Percentiles rank a stretch among this genome's conserved stretches.
Evolutionary conservation across 2,329 filamentous ascomycete species (phyloP).

Genomic region (Verruconis gallopava): DNA sequence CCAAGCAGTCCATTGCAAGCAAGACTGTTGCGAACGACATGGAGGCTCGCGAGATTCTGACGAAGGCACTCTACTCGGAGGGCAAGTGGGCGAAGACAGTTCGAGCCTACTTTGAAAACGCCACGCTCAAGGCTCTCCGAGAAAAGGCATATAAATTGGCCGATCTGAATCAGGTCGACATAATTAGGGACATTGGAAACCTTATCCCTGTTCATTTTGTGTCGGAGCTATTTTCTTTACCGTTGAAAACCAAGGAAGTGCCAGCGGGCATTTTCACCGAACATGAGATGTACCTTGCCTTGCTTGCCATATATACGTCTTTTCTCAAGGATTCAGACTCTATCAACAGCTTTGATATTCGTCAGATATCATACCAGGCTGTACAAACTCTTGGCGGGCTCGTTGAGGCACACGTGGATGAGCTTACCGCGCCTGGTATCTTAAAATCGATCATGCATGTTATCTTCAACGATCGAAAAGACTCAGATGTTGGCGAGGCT

Average conservation of each 20-base stretch:
- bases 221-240: slow-evolving; percentile 41
- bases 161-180: slow-evolving; percentile 53
- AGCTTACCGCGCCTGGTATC: slow-evolving; percentile 38
- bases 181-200: slow-evolving; percentile 47
- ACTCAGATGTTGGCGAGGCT: slow-evolving; percentile 46
- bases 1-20: slow-evolving; percentile 25
- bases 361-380: slow-evolving; percentile 44
- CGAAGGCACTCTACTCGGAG: slow-evolving; percentile 45
- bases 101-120: slow-evolving; percentile 53
- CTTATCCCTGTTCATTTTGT: slow-evolving; percentile 43
- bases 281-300: slow-evolving; percentile 44
- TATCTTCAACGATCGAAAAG: slow-evolving; percentile 35
- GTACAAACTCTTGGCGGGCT: slow-evolving; percentile 46
- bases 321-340: slow-evolving; percentile 56
- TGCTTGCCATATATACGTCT: slow-evolving; percentile 52
- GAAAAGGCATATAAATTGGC: slow-evolving; percentile 53
- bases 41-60: slow-evolving; percentile 21
- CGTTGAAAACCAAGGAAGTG: slow-evolving; percentile 39
- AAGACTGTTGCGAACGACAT: slow-evolving; percentile 23
- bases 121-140: slow-evolving; percentile 46
- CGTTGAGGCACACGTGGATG: slow-evolving; percentile 53
- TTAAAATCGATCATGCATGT: slow-evolving; percentile 32
- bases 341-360: slow-evolving; percentile 52
- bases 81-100: slow-evolving; percentile 47
- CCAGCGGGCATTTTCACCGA: slow-evolving; percentile 42